These are phyloP conservation scores for Backusella parvicylindrica DNA, from an alignment of 192 early-diverging fungal genomes.

Conservation along the genomic window DNA sequence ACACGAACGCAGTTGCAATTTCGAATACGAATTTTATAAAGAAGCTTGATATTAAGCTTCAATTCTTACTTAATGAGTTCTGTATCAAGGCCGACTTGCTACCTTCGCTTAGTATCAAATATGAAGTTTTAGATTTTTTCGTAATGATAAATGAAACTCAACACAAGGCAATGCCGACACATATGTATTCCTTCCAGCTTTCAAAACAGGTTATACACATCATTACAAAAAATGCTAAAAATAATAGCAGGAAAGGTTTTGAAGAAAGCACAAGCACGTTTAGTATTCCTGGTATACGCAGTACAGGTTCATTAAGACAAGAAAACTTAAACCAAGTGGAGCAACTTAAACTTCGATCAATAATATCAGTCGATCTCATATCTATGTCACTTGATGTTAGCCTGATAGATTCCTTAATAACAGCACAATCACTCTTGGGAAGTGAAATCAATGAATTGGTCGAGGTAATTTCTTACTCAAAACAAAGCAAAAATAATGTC, in stretches of 20 bases:
- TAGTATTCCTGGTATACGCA: conserved; percentile 50
- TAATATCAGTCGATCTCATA: conserved; percentile 52
- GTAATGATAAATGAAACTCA: conserved; percentile 46
- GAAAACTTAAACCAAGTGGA: conserved; percentile 7
- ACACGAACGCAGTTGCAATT: not conserved
- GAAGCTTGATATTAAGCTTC: conserved; percentile 54
- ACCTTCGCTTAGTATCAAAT: conserved; percentile 57
- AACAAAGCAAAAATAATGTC: conserved; percentile 17
- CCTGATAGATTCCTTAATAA: conserved; percentile 77
- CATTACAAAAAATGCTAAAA: conserved; percentile 25
- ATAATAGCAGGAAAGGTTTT: not conserved
- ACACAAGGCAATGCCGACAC: conserved; percentile 28
- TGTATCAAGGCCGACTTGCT: conserved; percentile 61
- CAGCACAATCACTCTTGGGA: conserved; percentile 69
- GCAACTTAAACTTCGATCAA: conserved; percentile 44
- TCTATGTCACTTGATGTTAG: conserved; percentile 56
- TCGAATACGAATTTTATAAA: conserved; percentile 5
- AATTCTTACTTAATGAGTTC: conserved; percentile 57
- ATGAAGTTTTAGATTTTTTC: conserved; percentile 51
- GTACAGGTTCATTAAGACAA: conserved; percentile 41
- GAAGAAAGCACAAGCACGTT: conserved; percentile 41
- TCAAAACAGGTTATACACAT: conserved; percentile 53
- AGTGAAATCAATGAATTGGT: conserved; percentile 73
- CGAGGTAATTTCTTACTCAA: conserved; percentile 50
- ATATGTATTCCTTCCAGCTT: conserved; percentile 46